Base-by-base conservation (phyloP, 768 basidiomycete species). In the Hygrophoropsis aurantiaca region DNA sequence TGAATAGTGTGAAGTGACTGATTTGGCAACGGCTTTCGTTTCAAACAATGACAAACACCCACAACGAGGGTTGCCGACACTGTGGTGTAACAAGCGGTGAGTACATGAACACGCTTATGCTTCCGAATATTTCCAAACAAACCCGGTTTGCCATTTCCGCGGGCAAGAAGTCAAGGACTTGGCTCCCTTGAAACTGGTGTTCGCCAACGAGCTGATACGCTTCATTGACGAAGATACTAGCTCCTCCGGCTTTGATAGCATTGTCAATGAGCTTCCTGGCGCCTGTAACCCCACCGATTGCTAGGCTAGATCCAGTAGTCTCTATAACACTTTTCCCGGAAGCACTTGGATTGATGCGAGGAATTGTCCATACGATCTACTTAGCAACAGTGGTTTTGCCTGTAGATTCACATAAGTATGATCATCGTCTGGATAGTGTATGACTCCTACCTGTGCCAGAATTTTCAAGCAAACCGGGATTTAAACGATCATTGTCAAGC, bases 111-210 rank as follows among this genome's bases (percentile, higher is more conserved):
- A n/a, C n/a, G n/a, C n/a, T n/a, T n/a, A n/a, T n/a, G n/a, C n/a
- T n/a, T n/a, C n/a, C n/a, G n/a, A n/a, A n/a, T n/a, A n/a, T n/a
- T n/a, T n/a, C n/a, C n/a, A n/a, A 75, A 5, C 80, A 83, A 13
- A 79, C 66, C 16, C 74, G 71, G 59, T 84, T 83, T 58, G 84
- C 81, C 80, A 85, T 84, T 58, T 84, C 82, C 0, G 82, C 81
- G 3, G 84, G 69, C 1, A 84, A 71, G 55, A 76, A 84, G 53
- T 85, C 82, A 6, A 85, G 71, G 11, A 85, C 81, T 40, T 79
- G 73, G 6, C 62, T 54, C 8, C 83, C 83, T 33, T 67, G 62
- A 38, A 58, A 57, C 54, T 73, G 79, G 56, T 74, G 59, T 23
- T 64, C 59, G 32, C 64, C 67, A 0, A 75, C 73, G 2, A 85